phyloP scores from a whole-genome alignment of 192 early-diverging fungal genomes.

The Coemansia sp. region DNA sequence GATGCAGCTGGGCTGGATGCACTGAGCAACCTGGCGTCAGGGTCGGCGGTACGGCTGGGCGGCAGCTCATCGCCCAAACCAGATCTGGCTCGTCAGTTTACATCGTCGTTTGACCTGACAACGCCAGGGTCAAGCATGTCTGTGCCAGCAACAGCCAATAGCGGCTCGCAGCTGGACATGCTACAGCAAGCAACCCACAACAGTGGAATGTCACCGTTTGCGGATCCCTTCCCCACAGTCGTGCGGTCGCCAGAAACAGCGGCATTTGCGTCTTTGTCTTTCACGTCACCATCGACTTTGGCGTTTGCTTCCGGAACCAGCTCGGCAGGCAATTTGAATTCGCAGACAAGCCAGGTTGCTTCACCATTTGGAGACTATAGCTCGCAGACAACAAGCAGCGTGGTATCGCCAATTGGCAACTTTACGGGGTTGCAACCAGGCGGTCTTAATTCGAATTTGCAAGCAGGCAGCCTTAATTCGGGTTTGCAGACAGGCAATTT shows the following conservation, averaged over 20 bases:
- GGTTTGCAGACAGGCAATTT: not conserved
- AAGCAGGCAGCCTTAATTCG: not conserved
- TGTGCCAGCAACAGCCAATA: conserved; percentile 10
- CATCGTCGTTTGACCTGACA: conserved; percentile 44
- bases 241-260: conserved; percentile 24
- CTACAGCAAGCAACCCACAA: conserved; percentile 14
- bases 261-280: conserved; percentile 1
- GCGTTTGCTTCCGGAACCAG: conserved; percentile 1
- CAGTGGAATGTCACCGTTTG: conserved; percentile 24
- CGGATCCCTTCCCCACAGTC: conserved; percentile 20
- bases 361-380: not conserved
- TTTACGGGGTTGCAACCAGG: not conserved
- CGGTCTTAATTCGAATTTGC: not conserved
- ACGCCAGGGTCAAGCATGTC: not conserved
- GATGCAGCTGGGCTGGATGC: conserved; percentile 52
- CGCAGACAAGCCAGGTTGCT: not conserved
- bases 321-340: conserved; percentile 3
- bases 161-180: conserved; percentile 16
- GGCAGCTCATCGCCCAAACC: conserved; percentile 31
- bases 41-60: conserved; percentile 12
- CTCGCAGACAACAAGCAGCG: not conserved
- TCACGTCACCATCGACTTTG: not conserved
- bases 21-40: conserved; percentile 35
- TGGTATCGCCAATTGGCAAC: conserved; percentile 5
- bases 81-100: conserved; percentile 46